These are phyloP conservation scores for Prillingera fragicola DNA, from an alignment of 1,284 basidiomycete species.

Conservation along the genomic window DNA sequence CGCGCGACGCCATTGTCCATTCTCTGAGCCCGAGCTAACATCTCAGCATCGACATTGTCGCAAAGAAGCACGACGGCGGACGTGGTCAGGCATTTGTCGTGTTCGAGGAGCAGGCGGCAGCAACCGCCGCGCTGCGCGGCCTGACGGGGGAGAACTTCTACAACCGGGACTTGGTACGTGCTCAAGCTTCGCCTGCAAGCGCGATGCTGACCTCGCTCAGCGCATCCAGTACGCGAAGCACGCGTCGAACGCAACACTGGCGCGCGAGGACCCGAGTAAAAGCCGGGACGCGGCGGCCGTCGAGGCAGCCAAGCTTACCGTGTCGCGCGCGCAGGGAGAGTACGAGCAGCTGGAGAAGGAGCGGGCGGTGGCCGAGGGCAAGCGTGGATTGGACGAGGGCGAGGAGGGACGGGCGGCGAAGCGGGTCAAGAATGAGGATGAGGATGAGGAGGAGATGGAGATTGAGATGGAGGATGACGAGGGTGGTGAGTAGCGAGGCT, in stretches of 20 bases:
- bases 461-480: conserved; percentile 47
- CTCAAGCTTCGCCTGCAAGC: not conserved
- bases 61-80: conserved; percentile 76
- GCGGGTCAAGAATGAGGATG: conserved; percentile 25
- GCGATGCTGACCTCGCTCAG: conserved; percentile 5
- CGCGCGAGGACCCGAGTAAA: conserved; percentile 54
- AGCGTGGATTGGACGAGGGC: conserved; percentile 57
- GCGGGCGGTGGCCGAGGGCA: conserved; percentile 55
- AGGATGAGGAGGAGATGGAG: conserved; percentile 44
- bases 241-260: conserved; percentile 73
- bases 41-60: conserved; percentile 73
- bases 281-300: conserved; percentile 54
- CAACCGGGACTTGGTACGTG: conserved; percentile 32
- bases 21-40: conserved; percentile 1
- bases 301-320: conserved; percentile 43
- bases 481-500: conserved; percentile 37
- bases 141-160: conserved; percentile 90
- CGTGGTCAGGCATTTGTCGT: conserved; percentile 95
- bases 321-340: conserved; percentile 50
- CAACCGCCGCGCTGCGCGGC: conserved; percentile 83
- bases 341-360: conserved; percentile 58
- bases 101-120: conserved; percentile 79
- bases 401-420: conserved; percentile 41
- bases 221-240: conserved; percentile 75
- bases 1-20: not conserved